These are phyloP conservation scores for Salix exigua DNA, from an alignment of 345 rosid species.

Conservation along the genomic window DNA sequence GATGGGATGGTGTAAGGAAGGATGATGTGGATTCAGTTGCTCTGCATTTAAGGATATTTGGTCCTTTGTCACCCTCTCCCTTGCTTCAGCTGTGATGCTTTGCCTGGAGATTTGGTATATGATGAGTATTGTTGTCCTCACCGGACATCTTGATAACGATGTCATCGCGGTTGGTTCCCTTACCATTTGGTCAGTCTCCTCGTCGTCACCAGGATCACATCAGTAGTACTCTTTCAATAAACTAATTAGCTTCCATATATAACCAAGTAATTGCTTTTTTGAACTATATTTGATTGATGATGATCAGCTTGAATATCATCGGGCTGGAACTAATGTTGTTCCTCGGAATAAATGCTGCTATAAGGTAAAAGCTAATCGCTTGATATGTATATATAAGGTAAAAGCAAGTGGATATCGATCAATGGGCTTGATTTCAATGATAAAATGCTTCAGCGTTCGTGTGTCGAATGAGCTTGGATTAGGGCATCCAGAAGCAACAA, in stretches of 20 bases:
- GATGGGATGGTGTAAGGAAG: slow-evolving; percentile 55
- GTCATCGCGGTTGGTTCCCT: slow-evolving; percentile 70
- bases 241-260: too few species aligned
- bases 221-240: too few species aligned
- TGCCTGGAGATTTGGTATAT: slow-evolving; percentile 84
- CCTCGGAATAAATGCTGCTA: slow-evolving; percentile 69
- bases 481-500: slow-evolving; percentile 66
- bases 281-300: background rate
- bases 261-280: too few species aligned
- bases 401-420: too few species aligned
- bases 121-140: slow-evolving; percentile 70
- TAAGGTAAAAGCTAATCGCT: slow-evolving; percentile 39
- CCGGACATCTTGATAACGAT: slow-evolving; percentile 65
- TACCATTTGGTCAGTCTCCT: slow-evolving; percentile 58
- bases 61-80: slow-evolving; percentile 68
- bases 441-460: slow-evolving; percentile 43
- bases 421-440: too few species aligned
- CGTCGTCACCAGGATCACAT: background rate
- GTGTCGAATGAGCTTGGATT: slow-evolving; percentile 79
- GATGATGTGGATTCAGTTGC: slow-evolving; percentile 62
- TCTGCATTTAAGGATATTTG: slow-evolving; percentile 61
- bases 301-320: slow-evolving; percentile 68
- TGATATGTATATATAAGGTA: too few species aligned
- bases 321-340: slow-evolving; percentile 77
- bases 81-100: slow-evolving; percentile 80